Evolutionary conservation across 2,329 filamentous ascomycete genomes (phyloP), one percentile per base, ranked within the genome.

Genomic region (Aspergillus carbonarius): DNA sequence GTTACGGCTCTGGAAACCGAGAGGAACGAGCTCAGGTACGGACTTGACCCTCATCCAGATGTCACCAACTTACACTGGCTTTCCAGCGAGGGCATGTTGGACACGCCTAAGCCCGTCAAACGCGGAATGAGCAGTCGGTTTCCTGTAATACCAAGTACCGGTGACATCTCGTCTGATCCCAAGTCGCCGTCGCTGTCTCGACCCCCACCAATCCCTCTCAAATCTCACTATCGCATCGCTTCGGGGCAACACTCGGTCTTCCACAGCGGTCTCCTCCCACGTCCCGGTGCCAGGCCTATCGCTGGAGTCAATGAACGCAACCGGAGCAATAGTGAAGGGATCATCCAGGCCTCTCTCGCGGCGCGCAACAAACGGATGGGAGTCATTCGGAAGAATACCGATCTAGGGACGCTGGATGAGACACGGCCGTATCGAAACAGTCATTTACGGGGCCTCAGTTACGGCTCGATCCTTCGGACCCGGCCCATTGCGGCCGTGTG

Each of bases 161-260:
- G 71, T 18, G 74, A 76, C 52, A 91, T 90, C 70, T 88, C 89
- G 15, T 83, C 86, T 50, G 91, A 95, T 20, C 78, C 85, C 44
- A 85, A 86, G 63, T 93, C 90, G 4, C 90, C 90, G 13, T 86
- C 82, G 37, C 76, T 85, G 10, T 79, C 81, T 18, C 85, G 88
- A 34, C 83, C 89, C 27, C 91, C 93, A 2, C 90, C 90, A 0
- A 90, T 96, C 60, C 92, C 92, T 0, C 85, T 85, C 4, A 85
- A 89, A 60, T 95, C 92, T 3, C 92, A 96, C 72, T 91, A 91
- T 65, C 87, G 93, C 30, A 76, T 79, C 56, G 72, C 76, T 3
- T 81, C 78, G 3, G 77, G 76, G 23, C 78, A 80, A 55, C 68
- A 70, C 25, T 62, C 67, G 12, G 65, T 63, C 20, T 71, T 72